phyloP scores from a whole-genome alignment of 73 alveolate genomes.

The Paramecium biaurelia region DNA sequence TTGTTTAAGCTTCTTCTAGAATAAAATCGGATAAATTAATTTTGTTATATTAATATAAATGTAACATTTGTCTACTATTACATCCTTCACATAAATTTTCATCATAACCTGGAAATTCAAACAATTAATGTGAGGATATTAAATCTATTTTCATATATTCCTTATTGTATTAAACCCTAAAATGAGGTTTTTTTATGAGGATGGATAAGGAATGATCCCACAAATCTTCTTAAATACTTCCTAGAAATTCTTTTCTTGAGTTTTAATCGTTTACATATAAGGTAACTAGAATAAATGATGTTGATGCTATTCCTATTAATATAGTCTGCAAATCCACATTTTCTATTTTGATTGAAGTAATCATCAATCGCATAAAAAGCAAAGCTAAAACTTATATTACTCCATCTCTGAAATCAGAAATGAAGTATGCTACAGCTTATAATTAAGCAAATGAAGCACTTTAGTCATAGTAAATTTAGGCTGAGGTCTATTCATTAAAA shows the following conservation, averaged over 20 bases:
- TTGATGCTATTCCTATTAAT: neutral
- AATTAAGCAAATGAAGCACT: neutral
- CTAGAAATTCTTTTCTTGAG: neutral
- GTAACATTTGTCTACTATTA: neutral
- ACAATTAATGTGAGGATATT: neutral
- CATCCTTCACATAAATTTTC: neutral
- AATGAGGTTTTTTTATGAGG: neutral
- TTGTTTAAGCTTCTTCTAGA: neutral
- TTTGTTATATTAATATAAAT: neutral
- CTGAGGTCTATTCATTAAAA: neutral
- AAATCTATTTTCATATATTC: neutral
- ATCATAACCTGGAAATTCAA: neutral
- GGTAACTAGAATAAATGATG: neutral
- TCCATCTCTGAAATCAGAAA: neutral
- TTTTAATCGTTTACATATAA: neutral
- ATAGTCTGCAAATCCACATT: neutral
- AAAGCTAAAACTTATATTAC: neutral
- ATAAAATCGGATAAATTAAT: neutral
- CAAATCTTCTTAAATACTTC: neutral
- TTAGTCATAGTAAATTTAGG: neutral
- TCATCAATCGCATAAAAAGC: neutral
- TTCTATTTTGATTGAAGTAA: neutral
- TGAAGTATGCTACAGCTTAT: neutral
- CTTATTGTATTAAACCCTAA: neutral
- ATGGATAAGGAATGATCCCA: neutral